Evolutionary conservation across 1,139 yeast species (phyloP), one percentile per base, ranked within the genome.

Genomic region (Sugiyamaella neomexicana): DNA sequence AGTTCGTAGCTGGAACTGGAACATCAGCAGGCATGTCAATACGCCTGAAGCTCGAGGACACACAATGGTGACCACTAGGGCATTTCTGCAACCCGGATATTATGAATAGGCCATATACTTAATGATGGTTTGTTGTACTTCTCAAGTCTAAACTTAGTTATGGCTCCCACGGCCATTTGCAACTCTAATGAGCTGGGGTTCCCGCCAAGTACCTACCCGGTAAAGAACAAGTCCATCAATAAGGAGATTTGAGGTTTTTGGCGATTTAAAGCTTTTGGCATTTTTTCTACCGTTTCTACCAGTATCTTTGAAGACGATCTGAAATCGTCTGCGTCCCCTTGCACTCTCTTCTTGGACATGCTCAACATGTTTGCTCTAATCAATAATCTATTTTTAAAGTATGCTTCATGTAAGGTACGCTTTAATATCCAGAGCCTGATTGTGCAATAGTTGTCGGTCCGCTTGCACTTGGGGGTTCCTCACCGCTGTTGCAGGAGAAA

Each of bases 371-470:
- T n/a, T 39, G n/a, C 16, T 29, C 34, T 29, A 29, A 9, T 29
- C 8, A 7, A 29, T 9, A 12, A 29, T 29, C 34, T 29, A 29
- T 29, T 29, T 29, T 29, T 29, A 29, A 29, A 29, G 34, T 36
- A 36, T 15, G 9, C 39, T 36, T 36, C 13, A 36, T 42, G 46
- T 42, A 42, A 42, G 46, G 46, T 42, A 42, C 37, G 10, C n/a
- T 13, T 17, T 15, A 41, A 20, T 40, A 40, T n/a, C n/a, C 44
- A 40, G 32, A 29, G 34, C 8, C 25, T 3, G 25, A 20, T 20
- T 20, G 25, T 20, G 25, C 25, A 20, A 20, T 20, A 20, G 25
- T 5, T 20, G 34, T 29, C 5, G 10, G 34, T 29, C 34, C 34
- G 3, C 7, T 31, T 31, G 29, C 16, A 9, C 47, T 32, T 27